A percentile compares a stretch with the other conserved stretches of the same genome.
Evolutionary conservation across 164 flowering plant species (phyloP).

Genomic region (Vitis rupestris): DNA sequence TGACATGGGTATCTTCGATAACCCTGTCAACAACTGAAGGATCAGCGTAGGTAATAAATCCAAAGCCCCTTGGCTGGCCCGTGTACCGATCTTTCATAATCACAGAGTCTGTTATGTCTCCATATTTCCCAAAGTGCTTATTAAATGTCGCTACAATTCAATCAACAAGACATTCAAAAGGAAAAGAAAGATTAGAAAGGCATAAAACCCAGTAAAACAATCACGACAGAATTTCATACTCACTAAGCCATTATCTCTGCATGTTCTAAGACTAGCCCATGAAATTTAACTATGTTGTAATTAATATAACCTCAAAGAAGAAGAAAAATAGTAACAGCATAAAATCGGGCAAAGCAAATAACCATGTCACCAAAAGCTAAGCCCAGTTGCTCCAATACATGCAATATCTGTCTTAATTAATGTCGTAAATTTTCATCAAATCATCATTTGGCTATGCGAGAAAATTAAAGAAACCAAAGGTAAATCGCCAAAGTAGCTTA

Average conservation of each 20-base stretch:
- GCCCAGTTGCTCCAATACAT: no score
- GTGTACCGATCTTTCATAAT: slow-evolving; percentile 88
- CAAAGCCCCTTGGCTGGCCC: slow-evolving; percentile 89
- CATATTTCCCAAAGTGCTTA: slow-evolving; percentile 84
- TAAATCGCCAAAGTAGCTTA: no score
- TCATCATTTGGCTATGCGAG: no score
- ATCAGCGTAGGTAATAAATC: slow-evolving; percentile 91
- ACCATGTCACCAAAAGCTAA: no score
- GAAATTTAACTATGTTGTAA: no score
- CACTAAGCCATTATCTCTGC: background rate
- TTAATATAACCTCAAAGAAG: no score
- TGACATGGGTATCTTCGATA: slow-evolving; percentile 71
- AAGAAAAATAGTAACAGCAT: no score
- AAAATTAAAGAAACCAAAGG: no score
- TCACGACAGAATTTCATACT: background rate
- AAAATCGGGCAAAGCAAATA: no score
- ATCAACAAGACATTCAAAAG: slow-evolving; percentile 2
- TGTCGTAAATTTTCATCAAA: no score
- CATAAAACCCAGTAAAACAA: background rate
- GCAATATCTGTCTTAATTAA: no score
- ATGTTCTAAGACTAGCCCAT: no score
- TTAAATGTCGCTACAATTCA: slow-evolving; percentile 47
- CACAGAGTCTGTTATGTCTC: slow-evolving; percentile 82
- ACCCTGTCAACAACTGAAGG: slow-evolving; percentile 86
- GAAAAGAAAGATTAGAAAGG: background rate